Base-by-base conservation (phyloP, 768 basidiomycete species). In the Russula dissimulans region DNA sequence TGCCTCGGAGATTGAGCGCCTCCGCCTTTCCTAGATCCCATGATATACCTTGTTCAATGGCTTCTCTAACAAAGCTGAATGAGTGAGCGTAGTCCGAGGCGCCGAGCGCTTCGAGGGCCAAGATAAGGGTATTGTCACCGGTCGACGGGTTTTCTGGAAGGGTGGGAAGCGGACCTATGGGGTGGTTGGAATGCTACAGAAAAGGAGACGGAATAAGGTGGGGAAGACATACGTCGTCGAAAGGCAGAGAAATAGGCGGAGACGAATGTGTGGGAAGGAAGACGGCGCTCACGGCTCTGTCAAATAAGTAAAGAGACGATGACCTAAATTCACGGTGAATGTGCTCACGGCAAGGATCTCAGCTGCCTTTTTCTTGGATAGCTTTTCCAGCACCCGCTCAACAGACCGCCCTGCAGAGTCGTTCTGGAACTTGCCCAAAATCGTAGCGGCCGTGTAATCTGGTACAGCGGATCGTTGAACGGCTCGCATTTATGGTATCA, bases 371-470 rank as follows among this genome's bases (percentile, higher is more conserved):
- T 84, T 76, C 1, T 79, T 73, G 0, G 95, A 80, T 36, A 97
- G 73, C 62, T 85, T 84, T 74, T 95, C 94, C 68, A 98, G 74
- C 18, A 95, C 90, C n/a, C 93, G 84, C 71, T 98, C 97, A 8
- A 98, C 92, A 0, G 89, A 77, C 54, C 84, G 79, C 4, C 88
- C 83, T 1, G 93, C 87, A 0, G 75, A 66, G 63, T 89, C 83
- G 68, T 95, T 92, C 69, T 86, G 80, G 83, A 98, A 97, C 68
- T 87, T 85, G 72, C 95, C 92, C 44, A 99, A 80, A 65, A 99
- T 95, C 15, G 95, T 93, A 0, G 90, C 86, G n/a, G 95, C 91
- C 0, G 95, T 97, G 77, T 86, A 98, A 72, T 99, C 95, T 94
- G 64, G 3, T 11, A 36, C 29, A 22, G 49, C 3, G 18, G 39